Evolutionary conservation across 2,329 filamentous ascomycete species (phyloP).

Genomic region (Penicillium hordei): DNA sequence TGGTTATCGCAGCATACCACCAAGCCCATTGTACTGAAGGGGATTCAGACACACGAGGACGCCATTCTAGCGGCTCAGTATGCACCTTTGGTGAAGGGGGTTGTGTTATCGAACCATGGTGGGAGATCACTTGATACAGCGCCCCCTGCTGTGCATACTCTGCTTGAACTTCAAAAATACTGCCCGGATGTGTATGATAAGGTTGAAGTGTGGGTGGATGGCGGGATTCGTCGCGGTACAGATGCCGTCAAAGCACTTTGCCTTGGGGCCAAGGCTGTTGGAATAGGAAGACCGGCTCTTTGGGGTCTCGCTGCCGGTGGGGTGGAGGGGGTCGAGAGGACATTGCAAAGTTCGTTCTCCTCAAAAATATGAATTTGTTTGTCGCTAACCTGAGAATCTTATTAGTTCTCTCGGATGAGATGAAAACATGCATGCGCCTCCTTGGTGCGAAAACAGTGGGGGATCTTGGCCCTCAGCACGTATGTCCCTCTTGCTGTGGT

Average conservation of each 20-base stretch:
- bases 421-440: conserved; percentile 13
- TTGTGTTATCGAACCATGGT: conserved; percentile 37
- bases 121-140: conserved; percentile 65
- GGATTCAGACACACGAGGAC: conserved; percentile 93
- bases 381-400: background rate
- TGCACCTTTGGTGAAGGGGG: conserved; percentile 71
- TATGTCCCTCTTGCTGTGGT: background rate
- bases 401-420: conserved; percentile 11
- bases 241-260: background rate
- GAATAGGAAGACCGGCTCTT: background rate
- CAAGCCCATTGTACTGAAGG: conserved; percentile 88
- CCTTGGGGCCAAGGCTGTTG: background rate
- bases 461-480: conserved; percentile 11
- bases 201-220: background rate
- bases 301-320: conserved; percentile 16
- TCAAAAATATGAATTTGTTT: background rate
- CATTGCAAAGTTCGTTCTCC: conserved; percentile 52
- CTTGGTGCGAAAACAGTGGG: conserved; percentile 3
- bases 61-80: conserved; percentile 74
- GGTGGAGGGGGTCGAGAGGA: conserved; percentile 71
- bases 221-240: background rate
- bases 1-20: conserved; percentile 81
- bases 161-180: conserved; percentile 73
- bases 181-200: conserved; percentile 63
- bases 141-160: conserved; percentile 68